Conservation (phyloP, 768 basidiomycete genomes). For the Candolleomyces efflorescens region DNA sequence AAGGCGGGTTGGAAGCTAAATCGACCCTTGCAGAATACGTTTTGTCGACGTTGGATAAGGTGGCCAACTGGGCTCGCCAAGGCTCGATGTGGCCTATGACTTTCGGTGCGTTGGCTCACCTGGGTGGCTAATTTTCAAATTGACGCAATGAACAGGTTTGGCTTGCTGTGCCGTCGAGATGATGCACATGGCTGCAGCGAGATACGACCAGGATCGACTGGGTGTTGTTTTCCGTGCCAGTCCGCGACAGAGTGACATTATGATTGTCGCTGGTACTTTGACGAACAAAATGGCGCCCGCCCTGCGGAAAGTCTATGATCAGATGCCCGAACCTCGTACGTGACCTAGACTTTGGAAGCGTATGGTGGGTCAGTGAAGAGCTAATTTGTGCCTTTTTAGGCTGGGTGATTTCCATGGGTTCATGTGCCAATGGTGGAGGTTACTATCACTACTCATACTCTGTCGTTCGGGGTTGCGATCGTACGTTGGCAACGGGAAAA, state of each 20-base stretch:
- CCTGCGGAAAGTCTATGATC: slow-evolving; percentile 92
- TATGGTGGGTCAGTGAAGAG: background rate
- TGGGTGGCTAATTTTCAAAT: slow-evolving; percentile 1
- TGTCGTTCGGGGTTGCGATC: slow-evolving; percentile 96
- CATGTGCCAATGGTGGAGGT: slow-evolving; percentile 97
- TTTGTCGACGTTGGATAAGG: slow-evolving; percentile 91
- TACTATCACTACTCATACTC: slow-evolving; percentile 99
- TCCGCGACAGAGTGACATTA: slow-evolving; percentile 95
- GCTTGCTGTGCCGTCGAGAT: slow-evolving; percentile 99
- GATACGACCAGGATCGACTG: slow-evolving; percentile 97
- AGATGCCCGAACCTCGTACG: slow-evolving; percentile 96
- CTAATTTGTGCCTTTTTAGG: slow-evolving; percentile 37
- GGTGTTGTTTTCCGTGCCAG: slow-evolving; percentile 99
- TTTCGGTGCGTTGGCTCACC: slow-evolving; percentile 47
- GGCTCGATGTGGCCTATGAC: slow-evolving; percentile 99
- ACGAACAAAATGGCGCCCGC: slow-evolving; percentile 99
- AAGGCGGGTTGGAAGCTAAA: background rate
- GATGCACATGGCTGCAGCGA: slow-evolving; percentile 99
- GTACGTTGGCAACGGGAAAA: slow-evolving; percentile 41
- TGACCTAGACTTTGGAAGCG: slow-evolving; percentile 11
- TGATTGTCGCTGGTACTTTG: slow-evolving; percentile 98
- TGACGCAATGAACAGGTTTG: slow-evolving; percentile 57
- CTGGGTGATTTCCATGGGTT: slow-evolving; percentile 99
- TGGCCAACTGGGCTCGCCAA: slow-evolving; percentile 96
- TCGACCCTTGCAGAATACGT: slow-evolving; percentile 77